Base-by-base conservation (phyloP, 192 early-diverging fungal genomes). In the Umbelopsis ramanniana region DNA sequence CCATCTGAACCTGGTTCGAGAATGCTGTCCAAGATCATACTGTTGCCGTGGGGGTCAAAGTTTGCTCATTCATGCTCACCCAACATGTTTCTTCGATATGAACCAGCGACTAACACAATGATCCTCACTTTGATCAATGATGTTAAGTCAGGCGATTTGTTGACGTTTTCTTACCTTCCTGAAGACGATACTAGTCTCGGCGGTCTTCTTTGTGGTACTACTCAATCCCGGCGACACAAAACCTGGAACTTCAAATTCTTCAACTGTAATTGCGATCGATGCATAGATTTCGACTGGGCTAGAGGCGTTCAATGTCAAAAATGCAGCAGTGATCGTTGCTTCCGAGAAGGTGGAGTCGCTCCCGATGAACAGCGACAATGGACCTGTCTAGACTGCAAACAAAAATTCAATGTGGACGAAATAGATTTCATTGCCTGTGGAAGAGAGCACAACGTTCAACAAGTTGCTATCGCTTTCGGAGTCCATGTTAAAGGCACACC, bases 41-140 rank as follows among this genome's bases (percentile, higher is more conserved):
- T 80, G 10, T 23, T 80, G 26, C 35, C 46, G 0, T 80, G 79
- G 79, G 74, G 79, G 2, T 80, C 79, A 24, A 80, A 80, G 46
- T 76, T 76, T 38, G 71, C 79, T 9, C 79, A 80, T 47, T 76
- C 79, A 2, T 80, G 79, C 29, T 55, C 79, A 55, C 79, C 79
- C 10, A 76, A 76, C 37, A 45, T 80, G 45, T 71, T 80, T 33
- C 37, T 76, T 2, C 79, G 72, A 45, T 80, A 66, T 46, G 75
- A 80, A 3, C 68, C 70, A 35, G 21, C 72, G 5, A 35, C 48
- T 24, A 40, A 69, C 57, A 43, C 72, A 6, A 76, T 80, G 72
- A 69, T 74, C 4, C 73, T 76, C 29, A 76, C 75, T 0, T 52
- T 68, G 2, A 74, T 68, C 17, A 68, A 69, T 8, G 47, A 71